Conservation (phyloP, 257 asterid genomes). For the Coffea canephora region DNA sequence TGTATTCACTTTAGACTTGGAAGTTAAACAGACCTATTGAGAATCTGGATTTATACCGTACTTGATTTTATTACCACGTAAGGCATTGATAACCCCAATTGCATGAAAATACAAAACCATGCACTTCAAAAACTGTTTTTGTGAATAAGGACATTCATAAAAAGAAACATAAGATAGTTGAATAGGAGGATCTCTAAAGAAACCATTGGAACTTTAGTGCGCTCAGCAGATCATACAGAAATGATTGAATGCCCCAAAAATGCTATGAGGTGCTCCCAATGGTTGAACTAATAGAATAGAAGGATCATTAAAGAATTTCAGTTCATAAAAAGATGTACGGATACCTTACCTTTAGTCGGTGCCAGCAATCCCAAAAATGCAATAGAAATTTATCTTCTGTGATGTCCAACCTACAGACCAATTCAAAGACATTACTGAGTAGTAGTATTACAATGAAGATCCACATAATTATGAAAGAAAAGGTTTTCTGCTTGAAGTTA, state of each 20-base stretch:
- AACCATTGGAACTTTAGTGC: too few species aligned
- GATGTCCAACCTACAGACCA: conserved; percentile 66
- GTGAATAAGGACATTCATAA: background rate
- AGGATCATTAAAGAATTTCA: background rate
- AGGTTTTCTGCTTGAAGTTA: background rate
- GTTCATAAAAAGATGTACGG: conserved; percentile 8
- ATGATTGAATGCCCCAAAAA: too few species aligned
- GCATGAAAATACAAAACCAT: background rate
- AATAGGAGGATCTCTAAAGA: too few species aligned
- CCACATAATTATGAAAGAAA: conserved; percentile 9
- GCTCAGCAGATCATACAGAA: too few species aligned
- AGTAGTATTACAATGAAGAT: conserved; percentile 3
- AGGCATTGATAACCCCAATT: background rate
- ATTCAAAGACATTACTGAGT: conserved; percentile 21
- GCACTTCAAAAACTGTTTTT: background rate
- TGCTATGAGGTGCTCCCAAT: too few species aligned
- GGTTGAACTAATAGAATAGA: too few species aligned
- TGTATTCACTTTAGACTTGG: background rate
- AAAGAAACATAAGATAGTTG: background rate
- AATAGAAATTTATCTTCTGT: conserved; percentile 72
- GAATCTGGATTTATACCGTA: background rate
- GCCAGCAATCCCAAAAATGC: conserved; percentile 87
- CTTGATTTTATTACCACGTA: background rate
- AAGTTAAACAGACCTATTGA: background rate
- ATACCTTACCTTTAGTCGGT: conserved; percentile 59